phyloP scores from a whole-genome alignment of 2,329 filamentous ascomycete genomes.

The Xylariaceae sp. region DNA sequence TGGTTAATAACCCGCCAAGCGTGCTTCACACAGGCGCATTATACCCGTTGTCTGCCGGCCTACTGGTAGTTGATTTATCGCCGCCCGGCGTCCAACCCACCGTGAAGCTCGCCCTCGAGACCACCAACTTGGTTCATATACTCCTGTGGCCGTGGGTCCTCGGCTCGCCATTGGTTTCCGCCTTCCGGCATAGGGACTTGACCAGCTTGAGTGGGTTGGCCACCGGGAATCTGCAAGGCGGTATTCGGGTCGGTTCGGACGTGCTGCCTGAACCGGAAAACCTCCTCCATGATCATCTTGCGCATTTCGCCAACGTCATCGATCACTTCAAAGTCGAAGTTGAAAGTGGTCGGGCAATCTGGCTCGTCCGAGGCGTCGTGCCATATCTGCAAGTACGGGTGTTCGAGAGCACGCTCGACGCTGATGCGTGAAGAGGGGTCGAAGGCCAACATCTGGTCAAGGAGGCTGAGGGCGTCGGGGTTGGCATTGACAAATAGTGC shows the following conservation, averaged over 20 bases:
- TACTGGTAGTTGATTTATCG: conserved; percentile 19
- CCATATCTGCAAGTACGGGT: conserved; percentile 96
- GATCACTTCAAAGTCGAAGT: conserved; percentile 97
- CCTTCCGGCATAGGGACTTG: conserved; percentile 52
- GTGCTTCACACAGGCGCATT: no score
- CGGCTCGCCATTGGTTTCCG: conserved; percentile 52
- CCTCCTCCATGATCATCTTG: conserved; percentile 95
- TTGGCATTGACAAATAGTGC: conserved; percentile 90
- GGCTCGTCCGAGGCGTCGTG: conserved; percentile 97
- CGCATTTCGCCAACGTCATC: conserved; percentile 95
- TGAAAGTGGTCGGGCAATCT: conserved; percentile 86
- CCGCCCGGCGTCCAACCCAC: conserved; percentile 51
- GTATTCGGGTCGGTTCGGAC: conserved; percentile 50
- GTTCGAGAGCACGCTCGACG: conserved; percentile 92
- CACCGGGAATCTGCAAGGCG: conserved; percentile 32
- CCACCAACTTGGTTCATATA: conserved; percentile 47
- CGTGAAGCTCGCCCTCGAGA: conserved; percentile 57
- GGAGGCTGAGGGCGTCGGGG: conserved; percentile 87
- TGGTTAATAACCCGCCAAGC: no score
- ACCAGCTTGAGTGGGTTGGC: conserved; percentile 37
- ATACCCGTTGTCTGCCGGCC: no score
- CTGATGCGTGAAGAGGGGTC: conserved; percentile 90
- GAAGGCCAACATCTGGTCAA: conserved; percentile 96
- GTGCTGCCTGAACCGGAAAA: conserved; percentile 71
- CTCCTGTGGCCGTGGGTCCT: conserved; percentile 59